phyloP scores from a whole-genome alignment of 176 grass and related monocot species.

The Hsuehochloa calcarea region DNA sequence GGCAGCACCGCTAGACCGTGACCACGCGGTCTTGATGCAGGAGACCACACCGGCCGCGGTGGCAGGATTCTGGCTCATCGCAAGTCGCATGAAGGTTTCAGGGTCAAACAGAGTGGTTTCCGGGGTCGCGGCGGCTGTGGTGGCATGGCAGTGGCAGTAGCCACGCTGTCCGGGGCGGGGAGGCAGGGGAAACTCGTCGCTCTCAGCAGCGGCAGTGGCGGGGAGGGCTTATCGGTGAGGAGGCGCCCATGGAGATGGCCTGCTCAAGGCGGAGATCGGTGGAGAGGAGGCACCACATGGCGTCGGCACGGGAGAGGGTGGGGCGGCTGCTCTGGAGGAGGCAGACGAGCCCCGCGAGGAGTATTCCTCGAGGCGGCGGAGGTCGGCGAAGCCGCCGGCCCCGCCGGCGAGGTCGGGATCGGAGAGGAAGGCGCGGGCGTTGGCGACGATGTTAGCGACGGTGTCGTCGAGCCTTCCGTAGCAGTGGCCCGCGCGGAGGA shows the following conservation, averaged over 20 bases:
- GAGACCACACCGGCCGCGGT: constrained; percentile 14
- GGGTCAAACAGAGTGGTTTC: constrained; percentile 40
- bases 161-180: constrained; percentile 16
- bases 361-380: constrained; percentile 82
- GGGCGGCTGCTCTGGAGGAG: constrained; percentile 74
- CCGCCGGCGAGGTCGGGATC: constrained; percentile 27
- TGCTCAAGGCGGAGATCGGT: constrained; percentile 77
- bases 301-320: constrained; percentile 67
- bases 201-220: not conserved
- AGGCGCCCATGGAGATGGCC: constrained; percentile 47
- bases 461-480: constrained; percentile 63
- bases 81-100: constrained; percentile 44
- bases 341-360: constrained; percentile 79
- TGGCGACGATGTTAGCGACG: constrained; percentile 78
- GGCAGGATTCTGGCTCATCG: constrained; percentile 22
- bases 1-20: not conserved
- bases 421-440: constrained; percentile 59
- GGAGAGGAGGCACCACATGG: constrained; percentile 97
- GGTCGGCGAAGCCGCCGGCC: constrained; percentile 64
- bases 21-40: constrained; percentile 38
- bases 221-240: constrained; percentile 22
- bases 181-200: not conserved
- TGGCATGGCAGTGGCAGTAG: constrained; percentile 20
- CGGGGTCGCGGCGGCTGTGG: not conserved
- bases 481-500: constrained; percentile 79